Base-by-base conservation (phyloP, 2,329 filamentous ascomycete species). In the Epichloe coenophiala region DNA sequence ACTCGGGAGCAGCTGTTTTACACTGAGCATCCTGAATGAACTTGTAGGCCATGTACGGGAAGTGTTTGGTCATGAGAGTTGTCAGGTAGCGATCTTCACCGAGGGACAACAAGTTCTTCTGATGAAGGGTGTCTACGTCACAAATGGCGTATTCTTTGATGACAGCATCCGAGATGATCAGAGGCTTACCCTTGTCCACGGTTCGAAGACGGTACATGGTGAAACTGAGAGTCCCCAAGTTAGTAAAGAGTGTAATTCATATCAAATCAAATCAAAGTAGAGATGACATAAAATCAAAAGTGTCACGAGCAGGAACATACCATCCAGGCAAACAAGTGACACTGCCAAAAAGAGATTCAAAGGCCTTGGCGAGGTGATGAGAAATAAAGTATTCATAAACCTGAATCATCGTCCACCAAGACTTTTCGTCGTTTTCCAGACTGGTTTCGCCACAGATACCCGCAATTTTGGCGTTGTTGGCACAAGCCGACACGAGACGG, bases 341-440 rank as follows among this genome's bases (percentile, higher is more conserved):
- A 67, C 88, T 95, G 63, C 90, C 93, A 63, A 98, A 98, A 54
- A 98, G 80, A 54, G 89, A 96, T 67, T 98, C 93, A 64, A 98
- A 98, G 55, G 93, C 88, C 73, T 98, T 98, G 49, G 93, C 77
- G 65, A 98, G 72, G 69, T 98, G 86, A 75, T 98, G 93, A 33
- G 93, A 97, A 63, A 98, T 98, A 68, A 90, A 98, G 74, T 98
- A 98, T 68, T 98, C 93, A 71, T 98, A 98, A 57, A 98, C 93
- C 67, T 98, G 93, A 62, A 98, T 98, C 93, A 98, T 98, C 12
- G 93, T 98, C 88, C 88, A 95, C 89, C 90, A 97, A 61, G 84
- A 90, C 58, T 84, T 79, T 60, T 96, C 88, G 66, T 96, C 91
- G 61, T 98, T 98, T 65, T 96, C 87, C 61, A 98, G 75, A 67